Percentiles rank a stretch among this genome's conserved stretches.
Evolutionary conservation across 495 filamentous ascomycete genomes (phyloP).

Genomic region (Chaetomium tenue): DNA sequence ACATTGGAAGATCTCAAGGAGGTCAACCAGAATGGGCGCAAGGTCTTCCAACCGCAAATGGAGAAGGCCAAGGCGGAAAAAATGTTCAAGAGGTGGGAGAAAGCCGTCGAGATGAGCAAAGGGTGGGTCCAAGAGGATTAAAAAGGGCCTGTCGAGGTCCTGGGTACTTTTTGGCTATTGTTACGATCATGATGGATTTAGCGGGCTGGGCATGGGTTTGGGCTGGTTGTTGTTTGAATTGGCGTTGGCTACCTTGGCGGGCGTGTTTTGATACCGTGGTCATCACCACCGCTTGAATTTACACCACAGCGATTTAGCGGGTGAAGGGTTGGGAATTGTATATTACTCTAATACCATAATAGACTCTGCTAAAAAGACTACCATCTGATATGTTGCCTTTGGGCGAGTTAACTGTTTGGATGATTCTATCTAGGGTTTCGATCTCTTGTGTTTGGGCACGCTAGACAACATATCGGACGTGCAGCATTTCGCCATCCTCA

Average conservation of each 20-base stretch:
- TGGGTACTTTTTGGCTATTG: not conserved
- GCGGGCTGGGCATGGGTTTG: not conserved
- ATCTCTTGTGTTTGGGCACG: not conserved
- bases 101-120: constrained; percentile 85
- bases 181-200: constrained; percentile 4
- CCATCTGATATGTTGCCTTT: not conserved
- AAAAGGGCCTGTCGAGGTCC: not conserved
- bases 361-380: not conserved
- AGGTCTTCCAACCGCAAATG: constrained; percentile 69
- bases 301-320: not conserved
- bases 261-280: not conserved
- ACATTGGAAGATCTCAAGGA: constrained; percentile 73
- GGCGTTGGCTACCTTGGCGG: not conserved
- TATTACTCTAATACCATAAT: constrained; percentile 6
- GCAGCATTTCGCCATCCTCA: not conserved
- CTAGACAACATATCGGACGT: no score
- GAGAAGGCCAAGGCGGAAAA: constrained; percentile 55
- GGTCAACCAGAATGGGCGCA: constrained; percentile 73
- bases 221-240: not conserved
- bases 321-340: not conserved
- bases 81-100: constrained; percentile 79
- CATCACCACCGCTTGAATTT: not conserved
- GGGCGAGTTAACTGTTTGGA: not conserved
- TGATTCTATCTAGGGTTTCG: not conserved
- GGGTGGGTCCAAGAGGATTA: constrained; percentile 63